phyloP scores from a whole-genome alignment of 2,329 filamentous ascomycete species.

The Chaetomium strumarium region DNA sequence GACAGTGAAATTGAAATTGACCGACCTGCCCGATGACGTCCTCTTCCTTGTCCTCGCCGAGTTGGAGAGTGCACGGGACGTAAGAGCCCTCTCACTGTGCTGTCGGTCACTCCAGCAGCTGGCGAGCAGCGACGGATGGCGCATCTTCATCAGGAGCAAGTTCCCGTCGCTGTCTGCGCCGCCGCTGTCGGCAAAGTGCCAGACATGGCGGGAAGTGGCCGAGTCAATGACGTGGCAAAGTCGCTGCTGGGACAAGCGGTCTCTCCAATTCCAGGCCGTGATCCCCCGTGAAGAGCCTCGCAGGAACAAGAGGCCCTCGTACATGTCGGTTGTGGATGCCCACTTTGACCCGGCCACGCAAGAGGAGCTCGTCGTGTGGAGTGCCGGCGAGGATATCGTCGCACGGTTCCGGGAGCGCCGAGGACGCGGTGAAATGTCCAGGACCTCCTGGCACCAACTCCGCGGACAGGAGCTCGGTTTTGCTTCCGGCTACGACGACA shows the following conservation, averaged over 20 bases:
- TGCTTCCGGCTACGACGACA: constrained; percentile 42
- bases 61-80: constrained; percentile 43
- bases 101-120: constrained; percentile 37
- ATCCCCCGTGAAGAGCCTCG: constrained; percentile 20
- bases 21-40: constrained; percentile 44
- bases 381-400: constrained; percentile 47
- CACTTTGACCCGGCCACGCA: constrained; percentile 31
- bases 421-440: constrained; percentile 11
- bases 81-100: constrained; percentile 37
- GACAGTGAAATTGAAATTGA: constrained; percentile 29
- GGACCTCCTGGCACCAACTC: constrained; percentile 32
- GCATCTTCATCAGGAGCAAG: constrained; percentile 40
- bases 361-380: constrained; percentile 45
- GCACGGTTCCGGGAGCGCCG: constrained; percentile 34
- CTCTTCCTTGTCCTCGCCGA: constrained; percentile 43
- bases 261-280: constrained; percentile 35
- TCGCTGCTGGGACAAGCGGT: constrained; percentile 47
- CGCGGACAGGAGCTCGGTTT: constrained; percentile 37
- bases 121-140: constrained; percentile 40
- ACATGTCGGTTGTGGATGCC: constrained; percentile 45
- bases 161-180: constrained; percentile 38
- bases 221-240: constrained; percentile 45
- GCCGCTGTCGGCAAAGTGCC: constrained; percentile 23
- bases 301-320: constrained; percentile 26
- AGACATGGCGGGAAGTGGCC: constrained; percentile 36